Evolutionary conservation across 768 basidiomycete species (phyloP), one percentile per base, ranked within the genome.

Genomic region (Auricularia sp.): DNA sequence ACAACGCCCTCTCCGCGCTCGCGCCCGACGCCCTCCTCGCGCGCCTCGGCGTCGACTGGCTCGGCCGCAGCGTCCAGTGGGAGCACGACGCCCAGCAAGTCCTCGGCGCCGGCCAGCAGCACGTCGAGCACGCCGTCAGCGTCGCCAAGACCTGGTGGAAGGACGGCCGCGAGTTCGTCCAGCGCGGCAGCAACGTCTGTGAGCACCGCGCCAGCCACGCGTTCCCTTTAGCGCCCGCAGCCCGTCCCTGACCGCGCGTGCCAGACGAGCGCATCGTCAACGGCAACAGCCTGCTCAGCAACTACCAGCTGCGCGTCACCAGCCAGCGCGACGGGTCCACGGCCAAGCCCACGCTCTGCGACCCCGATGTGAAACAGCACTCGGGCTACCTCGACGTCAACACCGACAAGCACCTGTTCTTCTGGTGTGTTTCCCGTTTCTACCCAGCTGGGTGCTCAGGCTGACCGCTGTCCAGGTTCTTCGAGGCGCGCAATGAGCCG

Each of bases 341-440:
- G 11, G 21, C 56, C 11, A 81, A 86, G 67, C 87, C 92, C 10
- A 78, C 81, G 36, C 75, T 95, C 5, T 95, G 93, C 68, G 93
- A 96, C 67, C 72, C 87, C 0, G 75, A 81, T n/a, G 90, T 93
- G 47, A 83, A 89, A 73, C 88, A 90, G 71, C 84, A 88, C 67
- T 88, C 87, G 39, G 91, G 91, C 35, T 94, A 93, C 73, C 80
- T 95, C 36, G 91, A 93, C 71, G 82, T 91, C 64, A 83, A 84
- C 0, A 83, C 89, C 8, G 84, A 86, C 69, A 88, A 88, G 68
- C 91, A 93, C 70, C 78, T 93, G 29, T 94, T 93, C 82, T 93
- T 91, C 78, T 93, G 91, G 91, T 5, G 2, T 3, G 39, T 8
- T 1, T 7, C 39, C 39, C 3, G 88, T 69, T 69, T 79, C 73